Conservation (phyloP, 768 basidiomycete genomes). For the Lactarius hengduanensis region DNA sequence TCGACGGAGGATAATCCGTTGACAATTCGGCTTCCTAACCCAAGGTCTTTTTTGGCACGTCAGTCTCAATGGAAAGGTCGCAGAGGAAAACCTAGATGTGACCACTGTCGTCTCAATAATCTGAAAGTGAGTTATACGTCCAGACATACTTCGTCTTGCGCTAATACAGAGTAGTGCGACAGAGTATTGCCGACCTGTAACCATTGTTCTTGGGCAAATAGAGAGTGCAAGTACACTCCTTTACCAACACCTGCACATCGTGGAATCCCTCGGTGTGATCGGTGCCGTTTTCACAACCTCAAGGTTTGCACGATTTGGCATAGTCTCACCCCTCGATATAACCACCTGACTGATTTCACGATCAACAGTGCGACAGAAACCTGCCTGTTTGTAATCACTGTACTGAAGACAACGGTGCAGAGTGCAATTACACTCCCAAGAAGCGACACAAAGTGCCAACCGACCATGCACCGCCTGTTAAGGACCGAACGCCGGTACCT, state of each 20-base stretch:
- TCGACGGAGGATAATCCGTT: constrained; percentile 42
- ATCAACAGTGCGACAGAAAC: constrained; percentile 63
- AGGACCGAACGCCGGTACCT: constrained; percentile 40
- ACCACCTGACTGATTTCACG: constrained; percentile 5
- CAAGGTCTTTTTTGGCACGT: constrained; percentile 63
- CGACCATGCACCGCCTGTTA: constrained; percentile 38
- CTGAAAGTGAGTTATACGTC: constrained; percentile 52
- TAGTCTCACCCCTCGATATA: constrained; percentile 19
- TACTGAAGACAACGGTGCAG: constrained; percentile 47
- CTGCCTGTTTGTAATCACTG: constrained; percentile 72
- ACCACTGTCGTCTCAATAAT: constrained; percentile 70
- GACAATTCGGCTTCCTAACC: constrained; percentile 66
- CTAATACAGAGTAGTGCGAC: constrained; percentile 52
- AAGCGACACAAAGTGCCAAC: constrained; percentile 56
- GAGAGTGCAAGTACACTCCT: constrained; percentile 71
- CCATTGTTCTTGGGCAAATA: constrained; percentile 63
- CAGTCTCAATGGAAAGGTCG: constrained; percentile 75
- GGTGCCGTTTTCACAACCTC: constrained; percentile 63
- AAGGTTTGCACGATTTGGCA: constrained; percentile 46
- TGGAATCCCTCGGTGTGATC: constrained; percentile 71
- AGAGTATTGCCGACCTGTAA: constrained; percentile 69
- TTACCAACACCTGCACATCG: constrained; percentile 73
- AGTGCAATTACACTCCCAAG: constrained; percentile 74
- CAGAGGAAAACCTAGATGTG: constrained; percentile 72
- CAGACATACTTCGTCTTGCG: constrained; percentile 11